A percentile compares a stretch with the other conserved stretches of the same genome.
These are phyloP conservation scores for Chionographis japonica DNA, from an alignment of 106 monocot species.

Conservation along the genomic window DNA sequence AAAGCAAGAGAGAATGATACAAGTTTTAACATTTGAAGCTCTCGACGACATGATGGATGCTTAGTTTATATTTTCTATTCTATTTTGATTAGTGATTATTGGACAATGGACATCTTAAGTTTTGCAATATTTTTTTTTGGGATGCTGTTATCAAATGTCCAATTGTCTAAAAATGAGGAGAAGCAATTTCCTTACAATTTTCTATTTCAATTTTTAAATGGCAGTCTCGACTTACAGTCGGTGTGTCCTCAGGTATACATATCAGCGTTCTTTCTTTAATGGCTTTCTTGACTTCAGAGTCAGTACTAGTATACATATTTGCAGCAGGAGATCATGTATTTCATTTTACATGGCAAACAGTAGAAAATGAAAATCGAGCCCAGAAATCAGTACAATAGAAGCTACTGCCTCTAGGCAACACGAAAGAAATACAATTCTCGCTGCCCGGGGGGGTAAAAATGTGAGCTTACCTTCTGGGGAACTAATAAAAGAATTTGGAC, in stretches of 20 bases:
- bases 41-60: too few species aligned
- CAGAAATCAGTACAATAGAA: neutral
- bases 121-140: too few species aligned
- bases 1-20: too few species aligned
- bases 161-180: slow-evolving; percentile 17
- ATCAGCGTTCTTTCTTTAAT: neutral
- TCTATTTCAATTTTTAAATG: too few species aligned
- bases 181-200: neutral
- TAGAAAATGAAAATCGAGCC: too few species aligned
- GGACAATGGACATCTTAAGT: too few species aligned
- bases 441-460: neutral
- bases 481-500: slow-evolving; percentile 28
- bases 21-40: too few species aligned
- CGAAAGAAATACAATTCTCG: slow-evolving; percentile 1
- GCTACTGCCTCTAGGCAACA: neutral
- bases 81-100: too few species aligned
- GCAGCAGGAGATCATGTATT: slow-evolving; percentile 4
- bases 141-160: too few species aligned
- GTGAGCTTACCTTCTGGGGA: slow-evolving; percentile 29
- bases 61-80: too few species aligned
- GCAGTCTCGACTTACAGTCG: too few species aligned
- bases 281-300: neutral
- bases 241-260: too few species aligned
- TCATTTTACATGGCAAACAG: neutral
- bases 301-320: slow-evolving; percentile 15